Evolutionary conservation across 257 asterid species (phyloP).

Genomic region (Solanum rostratum): DNA sequence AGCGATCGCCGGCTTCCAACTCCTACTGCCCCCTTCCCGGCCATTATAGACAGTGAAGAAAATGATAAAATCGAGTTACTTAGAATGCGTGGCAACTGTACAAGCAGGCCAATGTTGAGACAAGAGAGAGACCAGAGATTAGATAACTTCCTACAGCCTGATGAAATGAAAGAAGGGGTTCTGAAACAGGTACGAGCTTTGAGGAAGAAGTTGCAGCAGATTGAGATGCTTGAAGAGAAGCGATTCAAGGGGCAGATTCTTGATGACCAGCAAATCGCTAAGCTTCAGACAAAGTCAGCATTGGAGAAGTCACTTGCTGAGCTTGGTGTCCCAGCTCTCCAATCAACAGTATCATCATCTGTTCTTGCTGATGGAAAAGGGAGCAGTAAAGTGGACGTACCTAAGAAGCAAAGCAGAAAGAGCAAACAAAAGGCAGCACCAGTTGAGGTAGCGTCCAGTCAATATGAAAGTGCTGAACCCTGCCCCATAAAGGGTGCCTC

Average conservation of each 20-base stretch:
- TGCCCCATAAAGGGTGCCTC: conserved; percentile 23
- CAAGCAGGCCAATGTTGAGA: conserved; percentile 21
- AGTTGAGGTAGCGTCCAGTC: conserved; percentile 31
- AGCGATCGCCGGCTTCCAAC: conserved; percentile 80
- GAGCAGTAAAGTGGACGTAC: conserved; percentile 26
- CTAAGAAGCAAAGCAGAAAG: conserved; percentile 65
- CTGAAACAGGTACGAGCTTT: conserved; percentile 65
- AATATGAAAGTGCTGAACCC: conserved; percentile 22
- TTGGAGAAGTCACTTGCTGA: conserved; percentile 69
- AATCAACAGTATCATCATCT: conserved; percentile 29
- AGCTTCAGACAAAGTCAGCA: conserved; percentile 50
- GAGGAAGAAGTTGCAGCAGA: conserved; percentile 93
- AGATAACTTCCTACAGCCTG: conserved; percentile 55
- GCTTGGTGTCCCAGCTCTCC: conserved; percentile 57
- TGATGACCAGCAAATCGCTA: conserved; percentile 83
- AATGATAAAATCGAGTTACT: conserved; percentile 36
- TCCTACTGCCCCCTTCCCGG: conserved; percentile 85
- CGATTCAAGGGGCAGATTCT: conserved; percentile 52
- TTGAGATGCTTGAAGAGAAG: conserved; percentile 89
- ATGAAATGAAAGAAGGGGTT: conserved; percentile 38
- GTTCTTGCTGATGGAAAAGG: conserved; percentile 38
- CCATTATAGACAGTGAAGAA: conserved; percentile 70
- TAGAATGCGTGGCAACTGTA: conserved; percentile 37
- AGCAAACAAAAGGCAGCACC: conserved; percentile 40
- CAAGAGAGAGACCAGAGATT: conserved; percentile 30